These are phyloP conservation scores for Harringtonia aguacate DNA, from an alignment of 2,329 filamentous ascomycete genomes.

Conservation along the genomic window DNA sequence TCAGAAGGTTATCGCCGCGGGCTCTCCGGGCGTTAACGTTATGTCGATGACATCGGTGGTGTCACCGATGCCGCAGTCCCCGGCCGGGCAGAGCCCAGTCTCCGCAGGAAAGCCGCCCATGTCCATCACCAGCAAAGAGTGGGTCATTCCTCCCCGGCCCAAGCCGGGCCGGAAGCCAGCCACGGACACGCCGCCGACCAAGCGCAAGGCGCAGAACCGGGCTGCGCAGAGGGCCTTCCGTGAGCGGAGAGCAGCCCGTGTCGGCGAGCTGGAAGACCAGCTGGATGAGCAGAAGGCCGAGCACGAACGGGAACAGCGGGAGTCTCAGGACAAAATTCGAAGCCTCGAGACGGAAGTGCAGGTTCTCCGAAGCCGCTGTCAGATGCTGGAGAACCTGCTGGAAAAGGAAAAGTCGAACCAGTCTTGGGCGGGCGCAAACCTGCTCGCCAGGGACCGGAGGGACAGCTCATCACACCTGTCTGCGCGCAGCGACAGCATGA, in stretches of 20 bases:
- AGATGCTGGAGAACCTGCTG: conserved; percentile 52
- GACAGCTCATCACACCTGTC: conserved; percentile 1
- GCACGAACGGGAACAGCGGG: conserved; percentile 45
- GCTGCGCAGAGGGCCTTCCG: conserved; percentile 86
- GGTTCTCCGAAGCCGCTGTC: conserved; percentile 51
- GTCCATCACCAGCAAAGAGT: conserved; percentile 70
- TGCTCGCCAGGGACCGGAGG: conserved; percentile 4
- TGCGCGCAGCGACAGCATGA: neutral
- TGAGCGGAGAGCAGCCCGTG: conserved; percentile 73
- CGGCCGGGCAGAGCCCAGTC: conserved; percentile 16
- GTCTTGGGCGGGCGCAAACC: neutral
- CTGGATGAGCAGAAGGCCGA: conserved; percentile 49
- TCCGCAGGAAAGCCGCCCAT: conserved; percentile 27
- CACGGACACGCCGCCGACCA: conserved; percentile 84
- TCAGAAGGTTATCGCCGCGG: conserved; percentile 12
- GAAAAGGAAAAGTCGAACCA: conserved; percentile 34
- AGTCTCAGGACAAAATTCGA: conserved; percentile 44
- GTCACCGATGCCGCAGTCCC: conserved; percentile 28
- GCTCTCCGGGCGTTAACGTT: conserved; percentile 22
- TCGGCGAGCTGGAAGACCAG: conserved; percentile 63
- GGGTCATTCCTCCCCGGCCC: conserved; percentile 72
- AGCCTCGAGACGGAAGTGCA: conserved; percentile 56
- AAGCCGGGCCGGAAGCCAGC: conserved; percentile 91
- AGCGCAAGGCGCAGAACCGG: conserved; percentile 89
- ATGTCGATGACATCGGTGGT: conserved; percentile 38